A percentile compares a stretch with the other conserved stretches of the same genome.
Conservation (phyloP, 371 early-diverging fungal species). For the Amoeboaphelidium protococcarum region DNA sequence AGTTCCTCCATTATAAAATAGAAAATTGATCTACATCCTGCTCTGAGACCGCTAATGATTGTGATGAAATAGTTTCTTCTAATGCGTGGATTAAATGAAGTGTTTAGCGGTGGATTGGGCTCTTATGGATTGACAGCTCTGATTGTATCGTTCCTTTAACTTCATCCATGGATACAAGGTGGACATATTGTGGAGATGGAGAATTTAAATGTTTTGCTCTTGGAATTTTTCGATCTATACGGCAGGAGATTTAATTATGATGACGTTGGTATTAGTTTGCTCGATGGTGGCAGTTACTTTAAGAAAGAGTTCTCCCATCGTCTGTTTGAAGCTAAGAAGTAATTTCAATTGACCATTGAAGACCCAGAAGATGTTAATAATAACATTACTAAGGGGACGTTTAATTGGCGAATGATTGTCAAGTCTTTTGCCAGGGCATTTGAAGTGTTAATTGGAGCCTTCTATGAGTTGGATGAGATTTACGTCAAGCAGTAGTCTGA, state of each 20-base stretch:
- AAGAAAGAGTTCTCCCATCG: not conserved
- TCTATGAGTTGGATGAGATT: not conserved
- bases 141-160: slow-evolving; percentile 8
- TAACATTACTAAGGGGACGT: not conserved
- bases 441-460: not conserved
- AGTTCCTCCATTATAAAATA: slow-evolving; percentile 27
- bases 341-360: not conserved
- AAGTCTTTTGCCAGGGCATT: not conserved
- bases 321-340: not conserved
- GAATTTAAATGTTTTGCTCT: slow-evolving; percentile 67
- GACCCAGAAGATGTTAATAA: not conserved
- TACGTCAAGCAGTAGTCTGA: not conserved
- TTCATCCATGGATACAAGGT: slow-evolving; percentile 52
- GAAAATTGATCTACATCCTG: slow-evolving; percentile 22
- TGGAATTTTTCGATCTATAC: slow-evolving; percentile 87
- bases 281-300: not conserved
- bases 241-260: slow-evolving; percentile 47
- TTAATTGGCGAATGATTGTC: not conserved
- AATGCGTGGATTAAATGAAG: slow-evolving; percentile 52
- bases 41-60: slow-evolving; percentile 34
- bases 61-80: slow-evolving; percentile 57
- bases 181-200: slow-evolving; percentile 30
- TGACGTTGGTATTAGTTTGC: slow-evolving; percentile 1
- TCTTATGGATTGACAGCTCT: slow-evolving; percentile 1
- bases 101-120: slow-evolving; percentile 73